Percentiles rank a stretch among this genome's conserved stretches.
Evolutionary conservation across 2,329 filamentous ascomycete genomes (phyloP).

Genomic region (Rachicladosporium sp.): DNA sequence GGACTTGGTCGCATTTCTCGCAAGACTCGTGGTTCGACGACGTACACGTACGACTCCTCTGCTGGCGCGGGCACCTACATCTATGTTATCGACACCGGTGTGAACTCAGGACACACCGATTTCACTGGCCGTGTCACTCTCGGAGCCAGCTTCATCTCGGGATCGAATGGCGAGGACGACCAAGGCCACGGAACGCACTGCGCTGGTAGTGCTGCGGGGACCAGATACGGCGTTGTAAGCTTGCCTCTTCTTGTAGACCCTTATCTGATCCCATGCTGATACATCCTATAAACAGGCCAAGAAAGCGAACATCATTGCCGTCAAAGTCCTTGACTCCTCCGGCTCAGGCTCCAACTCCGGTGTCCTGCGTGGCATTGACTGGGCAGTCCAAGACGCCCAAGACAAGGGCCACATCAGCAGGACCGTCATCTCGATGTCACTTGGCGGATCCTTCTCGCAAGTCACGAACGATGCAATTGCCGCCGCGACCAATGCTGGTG

Average conservation of each 20-base stretch:
- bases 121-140: conserved; percentile 25
- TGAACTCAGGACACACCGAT: conserved; percentile 16
- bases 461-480: conserved; percentile 41
- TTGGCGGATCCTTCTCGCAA: conserved; percentile 35
- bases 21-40: too few relatives aligned
- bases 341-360: conserved; percentile 36
- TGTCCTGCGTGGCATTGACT: conserved; percentile 50
- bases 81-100: conserved; percentile 28
- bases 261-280: background rate
- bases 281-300: conserved; percentile 29
- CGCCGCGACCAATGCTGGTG: conserved; percentile 33
- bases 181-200: conserved; percentile 54
- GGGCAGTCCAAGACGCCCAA: conserved; percentile 25
- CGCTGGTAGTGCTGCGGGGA: conserved; percentile 48
- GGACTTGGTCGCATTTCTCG: too few relatives aligned
- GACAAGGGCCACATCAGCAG: conserved; percentile 17
- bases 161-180: conserved; percentile 27
- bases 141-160: conserved; percentile 19
- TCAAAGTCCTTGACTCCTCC: conserved; percentile 40
- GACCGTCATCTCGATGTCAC: conserved; percentile 43
- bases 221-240: conserved; percentile 45
- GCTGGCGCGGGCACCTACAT: conserved; percentile 26
- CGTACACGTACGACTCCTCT: conserved; percentile 5
- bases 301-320: conserved; percentile 41
- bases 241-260: background rate